Evolutionary conservation across 352 stramenopile species (phyloP).

Genomic region (Stramenopiles sp.): DNA sequence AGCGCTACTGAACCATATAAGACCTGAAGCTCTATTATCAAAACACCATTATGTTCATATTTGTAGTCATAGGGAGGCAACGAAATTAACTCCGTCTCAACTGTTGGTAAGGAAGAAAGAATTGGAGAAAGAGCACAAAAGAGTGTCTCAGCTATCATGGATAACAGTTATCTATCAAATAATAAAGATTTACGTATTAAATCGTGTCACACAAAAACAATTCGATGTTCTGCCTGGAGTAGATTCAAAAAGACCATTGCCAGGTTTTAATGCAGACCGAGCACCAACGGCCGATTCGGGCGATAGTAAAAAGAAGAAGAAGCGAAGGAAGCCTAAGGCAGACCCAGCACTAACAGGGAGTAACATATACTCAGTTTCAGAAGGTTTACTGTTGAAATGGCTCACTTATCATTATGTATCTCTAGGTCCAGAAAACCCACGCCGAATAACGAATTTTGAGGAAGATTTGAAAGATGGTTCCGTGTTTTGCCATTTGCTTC

Average conservation of each 20-base stretch:
- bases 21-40: conserved; percentile 37
- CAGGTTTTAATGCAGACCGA: not conserved
- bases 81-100: conserved; percentile 1
- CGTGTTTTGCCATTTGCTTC: conserved; percentile 56
- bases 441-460: conserved; percentile 26
- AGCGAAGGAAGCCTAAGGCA: conserved; percentile 15
- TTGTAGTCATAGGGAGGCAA: conserved; percentile 18
- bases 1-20: conserved; percentile 62
- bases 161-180: conserved; percentile 64
- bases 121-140: conserved; percentile 24
- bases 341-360: conserved; percentile 31
- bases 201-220: conserved; percentile 54
- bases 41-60: conserved; percentile 53
- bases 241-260: conserved; percentile 19
- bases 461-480: conserved; percentile 35
- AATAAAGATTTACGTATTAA: conserved; percentile 73
- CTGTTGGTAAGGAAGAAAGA: conserved; percentile 30
- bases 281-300: too few relatives aligned
- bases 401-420: conserved; percentile 36
- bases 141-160: conserved; percentile 38
- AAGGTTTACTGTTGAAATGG: conserved; percentile 73
- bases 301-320: conserved; percentile 17
- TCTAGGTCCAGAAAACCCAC: conserved; percentile 23
- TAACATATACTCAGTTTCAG: conserved; percentile 70
- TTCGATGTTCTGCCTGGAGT: conserved; percentile 38